Conservation (phyloP, 139 green algal species). For the Spirogloea muscicola region DNA sequence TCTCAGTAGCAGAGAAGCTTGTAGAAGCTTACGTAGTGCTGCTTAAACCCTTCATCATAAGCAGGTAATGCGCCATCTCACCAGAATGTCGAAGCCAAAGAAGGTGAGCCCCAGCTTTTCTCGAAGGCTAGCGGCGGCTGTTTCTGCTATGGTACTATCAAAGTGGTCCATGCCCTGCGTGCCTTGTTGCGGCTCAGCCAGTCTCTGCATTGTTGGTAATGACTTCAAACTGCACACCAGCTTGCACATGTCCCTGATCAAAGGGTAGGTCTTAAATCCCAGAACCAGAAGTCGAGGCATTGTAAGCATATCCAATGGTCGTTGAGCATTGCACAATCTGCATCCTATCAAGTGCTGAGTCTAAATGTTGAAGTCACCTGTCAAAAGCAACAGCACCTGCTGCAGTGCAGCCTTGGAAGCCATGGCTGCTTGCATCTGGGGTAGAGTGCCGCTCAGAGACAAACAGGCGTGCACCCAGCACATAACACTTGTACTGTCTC, state of each 20-base stretch:
- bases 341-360: background rate
- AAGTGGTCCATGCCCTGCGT: too few relatives aligned
- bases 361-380: conserved; percentile 8
- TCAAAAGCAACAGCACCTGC: conserved; percentile 12
- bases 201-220: too few relatives aligned
- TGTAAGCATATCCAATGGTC: background rate
- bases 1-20: too few relatives aligned
- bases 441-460: conserved; percentile 9
- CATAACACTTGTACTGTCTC: conserved; percentile 73
- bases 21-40: too few relatives aligned
- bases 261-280: background rate
- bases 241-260: too few relatives aligned
- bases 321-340: background rate
- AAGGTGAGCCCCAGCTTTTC: conserved; percentile 15
- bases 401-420: background rate
- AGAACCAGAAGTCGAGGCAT: background rate
- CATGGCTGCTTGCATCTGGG: conserved; percentile 14
- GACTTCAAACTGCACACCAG: too few relatives aligned
- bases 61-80: too few relatives aligned
- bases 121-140: conserved; percentile 6
- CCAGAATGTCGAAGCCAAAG: conserved; percentile 41
- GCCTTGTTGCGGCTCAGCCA: too few relatives aligned
- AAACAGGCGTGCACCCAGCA: conserved; percentile 58
- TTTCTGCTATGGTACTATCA: background rate
- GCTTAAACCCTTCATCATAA: too few relatives aligned